Base-by-base conservation (phyloP, 805 yeast species). In the Lipomyces yamadae region DNA sequence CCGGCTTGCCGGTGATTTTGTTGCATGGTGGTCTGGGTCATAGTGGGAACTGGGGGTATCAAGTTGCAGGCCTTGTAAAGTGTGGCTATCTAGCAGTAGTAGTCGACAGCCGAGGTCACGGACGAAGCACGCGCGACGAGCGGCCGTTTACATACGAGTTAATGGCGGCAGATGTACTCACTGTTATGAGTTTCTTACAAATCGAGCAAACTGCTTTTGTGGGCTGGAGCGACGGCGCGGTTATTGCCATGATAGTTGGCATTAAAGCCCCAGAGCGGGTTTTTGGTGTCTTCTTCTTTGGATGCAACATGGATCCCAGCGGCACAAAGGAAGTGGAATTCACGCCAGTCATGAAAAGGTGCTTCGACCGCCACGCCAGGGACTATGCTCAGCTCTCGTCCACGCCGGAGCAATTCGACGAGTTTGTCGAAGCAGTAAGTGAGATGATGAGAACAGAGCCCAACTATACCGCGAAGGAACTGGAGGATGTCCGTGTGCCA, bases 151-250 rank as follows among this genome's bases (percentile, higher is more conserved):
- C n/a, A 10, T 52, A 52, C 55, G 55, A 52, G 55, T 24, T 52
- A 34, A 52, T 52, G 55, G 55, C 55, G 29, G 24, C 55, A 15
- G 55, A 52, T 24, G 55, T 52, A 5, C 55, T 52, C 7, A 34
- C 55, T 52, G 32, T 52, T 4, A n/a, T 52, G 55, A 34, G 18
- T 52, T 32, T 34, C n/a, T 52, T 52, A n/a, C 33, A 24, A 7
- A 13, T 52, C 10, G 55, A 52, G 55, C 24, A 24, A 24, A 13
- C 55, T 2, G 10, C 55, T 10, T 10, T 52, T 18, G 55, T 52
- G 34, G 55, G 55, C 55, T 52, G 55, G 55, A 52, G 55, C 32
- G 55, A 52, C 29, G 55, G 55, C 55, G 55, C 55, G 3, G 24
- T 32, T 34, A 52, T 52, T 15, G 10, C 55, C 55, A 4, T 52